Base-by-base conservation (phyloP, 164 flowering plant species). In the Brasenia schreberi region DNA sequence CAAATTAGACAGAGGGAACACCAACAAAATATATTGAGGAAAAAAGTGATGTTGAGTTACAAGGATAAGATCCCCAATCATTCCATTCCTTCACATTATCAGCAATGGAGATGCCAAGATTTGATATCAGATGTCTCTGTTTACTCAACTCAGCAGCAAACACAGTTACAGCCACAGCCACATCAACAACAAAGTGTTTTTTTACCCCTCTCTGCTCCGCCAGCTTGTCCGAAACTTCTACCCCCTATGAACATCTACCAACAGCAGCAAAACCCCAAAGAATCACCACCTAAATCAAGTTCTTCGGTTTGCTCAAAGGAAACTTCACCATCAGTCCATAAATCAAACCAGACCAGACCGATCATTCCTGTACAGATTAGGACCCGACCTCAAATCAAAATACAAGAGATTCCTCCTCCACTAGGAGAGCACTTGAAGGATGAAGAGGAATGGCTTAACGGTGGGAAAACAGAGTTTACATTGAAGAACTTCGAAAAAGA, bases 201-300 rank as follows among this genome's bases (percentile, higher is more conserved):
- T 70, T 63, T 78, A 9, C 65, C 63, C 33, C 2, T 61, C 33
- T 9, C 79, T 68, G 68, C 77, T 42, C 74, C 78, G 44, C 82
- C 79, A 63, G 81, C 81, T 23, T 81, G 68, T 66, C 77, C 85
- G 33, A 81, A 74, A 70, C 80, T 78, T 53, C 60, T 81, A 53
- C 79, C 77, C 19, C 73, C 73, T 44, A 65, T 61, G 19, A 56
- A 68, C 7, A 53, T 49, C 33, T 70, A 59, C 65, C 59, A 70
- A 27, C 56, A 49, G 16, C 56, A 49, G 16, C 56, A 49, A 49
- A 49, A 49, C 10, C 56, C 14, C 16, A 49, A 49, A 49, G 56
- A 49, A 7, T 49, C 56, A 14, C 53, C 53, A 45, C 16, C 56
- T 49, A 9, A 49, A 49, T 49, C 56, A 14, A 49, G 56, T 5